These are phyloP conservation scores for Xylaria bambusicola DNA, from an alignment of 495 filamentous ascomycete species.

Conservation along the genomic window DNA sequence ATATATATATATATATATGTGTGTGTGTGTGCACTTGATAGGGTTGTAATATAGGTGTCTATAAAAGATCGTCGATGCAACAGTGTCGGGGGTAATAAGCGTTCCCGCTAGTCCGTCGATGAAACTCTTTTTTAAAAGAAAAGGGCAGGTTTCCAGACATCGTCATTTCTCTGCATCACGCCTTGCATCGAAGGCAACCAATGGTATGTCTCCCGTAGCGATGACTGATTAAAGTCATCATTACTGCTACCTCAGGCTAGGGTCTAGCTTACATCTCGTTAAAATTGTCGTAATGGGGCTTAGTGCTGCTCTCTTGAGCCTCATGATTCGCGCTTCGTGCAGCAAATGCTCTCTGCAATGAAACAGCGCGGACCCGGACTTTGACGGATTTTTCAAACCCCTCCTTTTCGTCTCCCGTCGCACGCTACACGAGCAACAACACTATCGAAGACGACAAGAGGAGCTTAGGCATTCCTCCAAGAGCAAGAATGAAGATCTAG, in stretches of 20 bases:
- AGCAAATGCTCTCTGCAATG: not conserved
- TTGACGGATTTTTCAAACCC: not conserved
- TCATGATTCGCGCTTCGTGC: slow-evolving; percentile 12
- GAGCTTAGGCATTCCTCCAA: not conserved
- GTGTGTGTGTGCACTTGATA: too few species aligned
- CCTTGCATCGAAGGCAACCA: slow-evolving; percentile 11
- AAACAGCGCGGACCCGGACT: not conserved
- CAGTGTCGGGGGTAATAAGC: too few species aligned
- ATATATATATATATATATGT: too few species aligned
- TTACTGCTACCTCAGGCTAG: not conserved
- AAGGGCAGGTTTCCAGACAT: not conserved
- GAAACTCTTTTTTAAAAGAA: not conserved
- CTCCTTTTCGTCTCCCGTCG: not conserved
- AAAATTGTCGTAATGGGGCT: slow-evolving; percentile 49
- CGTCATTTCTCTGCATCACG: not conserved
- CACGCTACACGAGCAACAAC: too few species aligned
- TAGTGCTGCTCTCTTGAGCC: slow-evolving; percentile 36
- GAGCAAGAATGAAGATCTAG: not conserved
- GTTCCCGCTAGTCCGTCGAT: not conserved
- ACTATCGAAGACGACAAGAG: not conserved
- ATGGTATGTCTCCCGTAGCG: slow-evolving; percentile 21
- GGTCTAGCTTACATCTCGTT: slow-evolving; percentile 34
- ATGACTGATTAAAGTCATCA: slow-evolving; percentile 12
- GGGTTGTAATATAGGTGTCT: too few species aligned
- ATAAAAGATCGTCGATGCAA: too few species aligned